These are phyloP conservation scores for Eucalyptus virginea DNA, from an alignment of 345 rosid species.

Conservation along the genomic window DNA sequence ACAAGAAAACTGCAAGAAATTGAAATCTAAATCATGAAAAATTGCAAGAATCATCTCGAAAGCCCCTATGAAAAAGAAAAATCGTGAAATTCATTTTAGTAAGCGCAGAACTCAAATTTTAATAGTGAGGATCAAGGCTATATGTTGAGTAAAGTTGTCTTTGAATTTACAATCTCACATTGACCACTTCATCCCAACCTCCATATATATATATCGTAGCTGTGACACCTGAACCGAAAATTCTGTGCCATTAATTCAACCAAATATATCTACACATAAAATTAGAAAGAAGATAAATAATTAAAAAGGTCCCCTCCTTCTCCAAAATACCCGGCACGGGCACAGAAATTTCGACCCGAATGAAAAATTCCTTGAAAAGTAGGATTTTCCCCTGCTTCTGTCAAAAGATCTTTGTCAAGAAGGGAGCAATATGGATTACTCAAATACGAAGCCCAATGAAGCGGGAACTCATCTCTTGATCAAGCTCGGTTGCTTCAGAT, in stretches of 20 bases:
- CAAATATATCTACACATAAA: not conserved
- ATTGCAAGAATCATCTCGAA: not conserved
- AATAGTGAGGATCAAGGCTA: not conserved
- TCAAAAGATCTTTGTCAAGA: not conserved
- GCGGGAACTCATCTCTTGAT: not conserved
- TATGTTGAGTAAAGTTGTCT: too few relatives aligned
- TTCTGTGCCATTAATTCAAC: not conserved
- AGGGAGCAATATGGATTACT: not conserved
- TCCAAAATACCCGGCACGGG: not conserved
- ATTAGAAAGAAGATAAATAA: not conserved
- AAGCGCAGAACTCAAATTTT: not conserved
- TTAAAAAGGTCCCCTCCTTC: not conserved
- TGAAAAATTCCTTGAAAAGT: not conserved
- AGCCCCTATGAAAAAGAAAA: not conserved
- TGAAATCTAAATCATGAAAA: too few relatives aligned
- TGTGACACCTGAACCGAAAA: not conserved
- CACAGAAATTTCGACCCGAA: not conserved
- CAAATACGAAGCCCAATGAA: not conserved
- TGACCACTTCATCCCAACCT: not conserved
- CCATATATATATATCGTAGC: too few relatives aligned
- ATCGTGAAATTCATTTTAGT: not conserved
- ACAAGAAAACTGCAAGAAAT: too few relatives aligned
- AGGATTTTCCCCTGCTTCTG: not conserved
- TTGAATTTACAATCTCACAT: too few relatives aligned
- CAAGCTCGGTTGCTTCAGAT: not conserved